Evolutionary conservation across 2,329 filamentous ascomycete genomes (phyloP).

Genomic region (Metarhizium brunneum): DNA sequence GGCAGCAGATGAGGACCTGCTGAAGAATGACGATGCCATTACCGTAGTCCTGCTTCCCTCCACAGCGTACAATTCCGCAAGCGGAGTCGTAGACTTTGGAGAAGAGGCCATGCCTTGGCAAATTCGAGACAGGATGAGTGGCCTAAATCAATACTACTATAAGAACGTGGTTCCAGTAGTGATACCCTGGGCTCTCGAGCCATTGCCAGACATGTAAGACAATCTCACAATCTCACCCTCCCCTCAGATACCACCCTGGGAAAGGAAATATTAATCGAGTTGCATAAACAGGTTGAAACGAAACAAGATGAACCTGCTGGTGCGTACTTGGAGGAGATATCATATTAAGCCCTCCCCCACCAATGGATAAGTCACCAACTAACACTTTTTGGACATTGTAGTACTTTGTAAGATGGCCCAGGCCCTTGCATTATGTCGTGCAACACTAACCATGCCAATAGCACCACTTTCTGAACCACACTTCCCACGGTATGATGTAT

Average conservation of each 20-base stretch:
- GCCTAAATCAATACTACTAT: constrained; percentile 38
- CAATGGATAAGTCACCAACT: background rate
- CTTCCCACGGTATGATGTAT: constrained; percentile 50
- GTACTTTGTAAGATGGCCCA: constrained; percentile 35
- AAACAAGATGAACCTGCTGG: constrained; percentile 72
- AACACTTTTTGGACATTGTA: constrained; percentile 11
- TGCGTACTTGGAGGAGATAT: constrained; percentile 15
- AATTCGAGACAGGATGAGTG: background rate
- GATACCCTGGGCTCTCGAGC: constrained; percentile 38
- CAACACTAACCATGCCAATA: constrained; percentile 11
- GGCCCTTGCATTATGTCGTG: background rate
- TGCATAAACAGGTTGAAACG: constrained; percentile 24
- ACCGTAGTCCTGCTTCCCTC: background rate
- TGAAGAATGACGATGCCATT: background rate
- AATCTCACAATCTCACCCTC: background rate
- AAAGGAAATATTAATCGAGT: background rate
- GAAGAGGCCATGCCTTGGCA: background rate
- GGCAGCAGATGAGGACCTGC: background rate
- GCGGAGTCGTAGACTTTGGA: constrained; percentile 17
- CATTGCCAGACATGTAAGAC: constrained; percentile 33
- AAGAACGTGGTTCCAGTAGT: constrained; percentile 59
- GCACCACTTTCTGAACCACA: constrained; percentile 67
- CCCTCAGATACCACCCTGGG: background rate
- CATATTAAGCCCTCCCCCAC: background rate
- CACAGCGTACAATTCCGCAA: background rate